Evolutionary conservation across 2,329 filamentous ascomycete genomes (phyloP), one percentile per base, ranked within the genome.

Genomic region (Colletotrichum sp.): DNA sequence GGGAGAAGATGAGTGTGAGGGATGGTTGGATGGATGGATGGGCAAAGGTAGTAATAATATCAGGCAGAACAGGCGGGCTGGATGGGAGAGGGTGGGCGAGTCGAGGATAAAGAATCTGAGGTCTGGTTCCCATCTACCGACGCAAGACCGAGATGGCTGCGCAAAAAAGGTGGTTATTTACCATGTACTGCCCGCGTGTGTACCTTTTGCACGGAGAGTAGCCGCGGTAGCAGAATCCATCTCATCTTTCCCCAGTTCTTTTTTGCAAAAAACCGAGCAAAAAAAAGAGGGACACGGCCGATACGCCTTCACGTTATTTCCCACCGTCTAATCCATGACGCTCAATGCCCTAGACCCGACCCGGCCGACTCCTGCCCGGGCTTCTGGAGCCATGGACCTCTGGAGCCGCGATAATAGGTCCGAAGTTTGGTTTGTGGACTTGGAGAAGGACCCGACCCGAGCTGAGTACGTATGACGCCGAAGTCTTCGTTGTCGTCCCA

Each of bases 381-480:
- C n/a, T 52, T 52, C 43, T 52, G 43, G 43, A 21, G 34, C 16
- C 18, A 38, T 16, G 36, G 61, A 64, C 21, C 34, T 64, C 32
- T 58, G 55, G 60, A 70, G 61, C 58, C 65, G 71, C 74, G 74
- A 76, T 70, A 75, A 70, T 75, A 76, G 71, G 74, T 76, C 74
- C 71, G 71, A 62, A 70, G 61, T 66, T 60, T 60, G 71, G 36
- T n/a, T 28, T 71, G 64, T 75, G 73, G 71, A 70, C 48, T 58
- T 68, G 30, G 62, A 67, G 38, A 48, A 48, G 26, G 38, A 62
- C 52, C 71, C 66, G 56, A 75, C 52, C 71, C 66, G 56, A 75
- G 30, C 72, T 74, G 66, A 61, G 67, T 52, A 13, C n/a, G 58
- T 75, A 75, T 67, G 72, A 75, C 69, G 72, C 73, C 69, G 56